These are phyloP conservation scores for Stephanodiscus triporus DNA, from an alignment of 108 stramenopile species.

Conservation along the genomic window DNA sequence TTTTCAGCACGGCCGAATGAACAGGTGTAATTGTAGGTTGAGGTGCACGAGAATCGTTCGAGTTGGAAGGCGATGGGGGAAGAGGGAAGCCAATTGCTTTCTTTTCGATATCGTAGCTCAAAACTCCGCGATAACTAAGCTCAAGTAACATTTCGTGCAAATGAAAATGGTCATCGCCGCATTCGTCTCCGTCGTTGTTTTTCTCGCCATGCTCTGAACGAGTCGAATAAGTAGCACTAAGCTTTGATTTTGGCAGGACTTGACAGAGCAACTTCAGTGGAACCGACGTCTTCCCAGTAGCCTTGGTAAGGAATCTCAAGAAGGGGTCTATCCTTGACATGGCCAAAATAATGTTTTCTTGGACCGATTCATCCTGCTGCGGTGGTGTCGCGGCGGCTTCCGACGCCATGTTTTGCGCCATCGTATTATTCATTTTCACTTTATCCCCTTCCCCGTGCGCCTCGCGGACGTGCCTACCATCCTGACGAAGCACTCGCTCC, in stretches of 20 bases:
- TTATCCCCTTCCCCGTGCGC: too few relatives aligned
- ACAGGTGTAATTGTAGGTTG: background rate
- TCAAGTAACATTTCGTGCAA: conserved; percentile 36
- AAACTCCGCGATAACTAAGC: conserved; percentile 53
- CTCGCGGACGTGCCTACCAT: too few relatives aligned
- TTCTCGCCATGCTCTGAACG: background rate
- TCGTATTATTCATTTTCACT: too few relatives aligned
- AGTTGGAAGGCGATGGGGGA: conserved; percentile 38
- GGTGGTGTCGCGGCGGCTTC: too few relatives aligned
- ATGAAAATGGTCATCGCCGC: background rate
- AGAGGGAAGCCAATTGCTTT: conserved; percentile 69
- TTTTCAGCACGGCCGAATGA: conserved; percentile 8
- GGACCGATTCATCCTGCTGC: conserved; percentile 2
- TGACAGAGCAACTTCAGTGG: conserved; percentile 52
- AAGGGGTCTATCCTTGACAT: conserved; percentile 64
- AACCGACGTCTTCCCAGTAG: conserved; percentile 66
- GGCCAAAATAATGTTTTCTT: conserved; percentile 1
- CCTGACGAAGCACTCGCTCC: too few relatives aligned
- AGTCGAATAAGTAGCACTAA: background rate
- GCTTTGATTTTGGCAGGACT: conserved; percentile 48
- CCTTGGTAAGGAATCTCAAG: conserved; percentile 77
- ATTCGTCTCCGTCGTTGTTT: background rate
- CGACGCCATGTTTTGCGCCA: too few relatives aligned
- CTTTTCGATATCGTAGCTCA: conserved; percentile 37
- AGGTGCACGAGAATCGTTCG: background rate